These are phyloP conservation scores for Clohesyomyces aquaticus DNA, from an alignment of 495 filamentous ascomycete species.

Conservation along the genomic window DNA sequence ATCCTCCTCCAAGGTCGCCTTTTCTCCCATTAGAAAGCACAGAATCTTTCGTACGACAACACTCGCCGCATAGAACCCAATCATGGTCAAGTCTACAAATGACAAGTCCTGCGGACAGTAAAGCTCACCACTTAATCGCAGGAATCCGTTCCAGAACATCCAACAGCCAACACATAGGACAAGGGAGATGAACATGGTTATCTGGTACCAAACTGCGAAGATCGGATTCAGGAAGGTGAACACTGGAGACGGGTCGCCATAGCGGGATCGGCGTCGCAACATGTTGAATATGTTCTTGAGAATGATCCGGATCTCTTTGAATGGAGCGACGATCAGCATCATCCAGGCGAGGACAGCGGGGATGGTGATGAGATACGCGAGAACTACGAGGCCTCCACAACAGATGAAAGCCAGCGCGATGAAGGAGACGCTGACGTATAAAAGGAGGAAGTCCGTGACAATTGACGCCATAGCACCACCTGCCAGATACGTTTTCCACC, in stretches of 20 bases:
- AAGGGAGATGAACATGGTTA: slow-evolving; percentile 13
- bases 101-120: slow-evolving; percentile 21
- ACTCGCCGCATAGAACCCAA: slow-evolving; percentile 20
- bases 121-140: slow-evolving; percentile 16
- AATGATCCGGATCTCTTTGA: slow-evolving; percentile 6
- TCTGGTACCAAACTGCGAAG: slow-evolving; percentile 1
- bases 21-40: background rate
- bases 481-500: slow-evolving; percentile 23
- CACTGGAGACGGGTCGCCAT: background rate
- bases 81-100: slow-evolving; percentile 14
- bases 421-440: slow-evolving; percentile 1
- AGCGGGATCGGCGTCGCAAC: background rate
- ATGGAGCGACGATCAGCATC: slow-evolving; percentile 5
- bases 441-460: slow-evolving; percentile 15
- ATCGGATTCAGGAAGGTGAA: background rate
- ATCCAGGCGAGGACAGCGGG: slow-evolving; percentile 5
- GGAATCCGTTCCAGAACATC: slow-evolving; percentile 30
- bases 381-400: slow-evolving; percentile 1
- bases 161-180: slow-evolving; percentile 23
- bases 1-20: slow-evolving; percentile 1
- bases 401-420: slow-evolving; percentile 5
- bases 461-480: slow-evolving; percentile 23
- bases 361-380: slow-evolving; percentile 3
- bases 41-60: slow-evolving; percentile 2
- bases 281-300: background rate